Percentiles rank a stretch among this genome's conserved stretches.
Conservation (phyloP, 2,329 filamentous ascomycete species). For the Botrytis tulipae region DNA sequence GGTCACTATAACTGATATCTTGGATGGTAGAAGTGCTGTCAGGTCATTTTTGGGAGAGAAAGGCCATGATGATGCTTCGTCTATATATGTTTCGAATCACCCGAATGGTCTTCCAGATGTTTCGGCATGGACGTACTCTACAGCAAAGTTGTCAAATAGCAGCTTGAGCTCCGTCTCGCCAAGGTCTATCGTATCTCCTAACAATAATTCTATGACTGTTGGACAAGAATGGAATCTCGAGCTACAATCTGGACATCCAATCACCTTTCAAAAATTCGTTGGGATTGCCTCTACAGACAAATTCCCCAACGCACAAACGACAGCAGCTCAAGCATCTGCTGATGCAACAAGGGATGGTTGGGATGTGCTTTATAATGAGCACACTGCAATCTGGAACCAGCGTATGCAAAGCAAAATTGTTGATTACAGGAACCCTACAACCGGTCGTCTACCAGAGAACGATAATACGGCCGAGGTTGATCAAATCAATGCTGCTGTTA, state of each 20-base stretch:
- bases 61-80: conserved; percentile 43
- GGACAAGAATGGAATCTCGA: conserved; percentile 53
- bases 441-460: conserved; percentile 45
- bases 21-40: conserved; percentile 62
- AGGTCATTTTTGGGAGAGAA: conserved; percentile 56
- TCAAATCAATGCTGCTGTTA: conserved; percentile 49
- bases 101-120: conserved; percentile 57
- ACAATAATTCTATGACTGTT: conserved; percentile 58
- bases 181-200: conserved; percentile 33
- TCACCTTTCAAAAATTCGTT: conserved; percentile 59
- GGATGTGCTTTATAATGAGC: conserved; percentile 17
- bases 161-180: conserved; percentile 39
- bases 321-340: conserved; percentile 43
- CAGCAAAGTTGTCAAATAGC: conserved; percentile 38
- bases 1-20: conserved; percentile 55
- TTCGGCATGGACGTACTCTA: conserved; percentile 55
- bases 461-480: conserved; percentile 30
- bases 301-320: conserved; percentile 53
- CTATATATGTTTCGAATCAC: conserved; percentile 60
- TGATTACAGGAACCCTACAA: conserved; percentile 53
- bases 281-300: conserved; percentile 62
- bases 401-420: conserved; percentile 41
- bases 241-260: conserved; percentile 49
- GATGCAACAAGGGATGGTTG: conserved; percentile 22
- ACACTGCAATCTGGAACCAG: conserved; percentile 24